Evolutionary conservation across 2,329 filamentous ascomycete genomes (phyloP), one percentile per base, ranked within the genome.

Genomic region (Fusarium luffae): DNA sequence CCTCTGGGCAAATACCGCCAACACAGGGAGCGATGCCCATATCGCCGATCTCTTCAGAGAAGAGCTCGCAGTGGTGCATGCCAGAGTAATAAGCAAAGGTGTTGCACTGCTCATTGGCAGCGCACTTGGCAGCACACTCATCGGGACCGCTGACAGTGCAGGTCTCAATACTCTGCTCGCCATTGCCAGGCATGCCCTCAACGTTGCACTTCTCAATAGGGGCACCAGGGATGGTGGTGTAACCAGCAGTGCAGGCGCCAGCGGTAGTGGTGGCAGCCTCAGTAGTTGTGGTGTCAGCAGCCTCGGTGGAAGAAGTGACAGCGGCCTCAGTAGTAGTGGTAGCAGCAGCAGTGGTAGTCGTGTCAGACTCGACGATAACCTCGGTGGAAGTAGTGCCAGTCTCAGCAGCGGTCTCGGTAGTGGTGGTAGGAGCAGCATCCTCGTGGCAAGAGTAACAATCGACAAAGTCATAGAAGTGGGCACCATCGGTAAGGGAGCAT

Each of bases 401-500:
- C 37, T 21, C 27, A 21, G 52, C 12, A 34, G 40, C 40, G 32
- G 51, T 21, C 28, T 46, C 28, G 12, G 51, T 28, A 7, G 54
- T 41, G 5, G 54, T 57, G 16, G 59, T 61, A 44, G 44, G 28
- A 48, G 18, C 14, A 59, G 34, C 58, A 14, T 40, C 44, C 43
- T 61, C 56, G 13, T 41, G 18, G 14, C 59, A 63, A 34, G 59
- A 41, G n/a, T 47, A 63, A 34, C 59, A 63, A 19, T 18, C n/a
- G 5, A 28, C 28, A 23, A 59, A 28, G 56, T 59, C 49, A 3
- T 59, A 4, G 0, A 37, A 11, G 18, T 30, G 37, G n/a, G 18
- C 1, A 12, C n/a, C 18, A 5, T 52, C 40, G 16, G 21, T 7
- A 9, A 21, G 12, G 0, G 28, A 5, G 1, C 18, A 2, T 10